Base-by-base conservation (phyloP, 2,329 filamentous ascomycete species). In the Drechslerella stenobrocha region DNA sequence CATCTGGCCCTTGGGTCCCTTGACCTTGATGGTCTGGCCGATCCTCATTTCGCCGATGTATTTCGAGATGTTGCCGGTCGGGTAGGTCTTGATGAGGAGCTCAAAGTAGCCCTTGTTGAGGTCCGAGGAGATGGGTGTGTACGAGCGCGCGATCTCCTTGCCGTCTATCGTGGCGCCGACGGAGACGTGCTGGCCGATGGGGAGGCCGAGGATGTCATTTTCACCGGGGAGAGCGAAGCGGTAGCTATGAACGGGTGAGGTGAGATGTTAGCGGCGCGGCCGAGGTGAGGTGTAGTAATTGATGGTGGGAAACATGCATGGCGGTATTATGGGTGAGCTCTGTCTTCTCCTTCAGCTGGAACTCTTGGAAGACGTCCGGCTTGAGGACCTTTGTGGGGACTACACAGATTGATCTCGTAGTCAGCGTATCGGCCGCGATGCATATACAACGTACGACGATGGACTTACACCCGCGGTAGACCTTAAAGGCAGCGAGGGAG, bases 151-250 rank as follows among this genome's bases (percentile, higher is more conserved):
- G 71, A 95, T 87, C 75, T 95, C 88, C 79, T 93, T 92, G 75
- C 89, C 90, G 74, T 89, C 85, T 69, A 90, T 84, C 59, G 83
- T 84, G 58, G 90, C 92, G 72, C 88, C 89, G 76, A 98, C 90
- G 70, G 92, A 96, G 79, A 98, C 96, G 81, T 98, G 93, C 81
- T 98, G 93, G 76, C 93, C 93, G 80, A 97, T 97, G 72, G 93
- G 92, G 42, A 97, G 88, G 75, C 93, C 93, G 74, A 97, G 89
- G 77, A 96, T 90, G 72, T 88, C 84, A 73, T 81, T 87, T 37
- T 86, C 80, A 52, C 82, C 82, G 60, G 91, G 91, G 37, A 98
- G 88, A 71, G 83, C 82, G 80, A 97, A 96, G 75, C 93, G 90
- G 82, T 97, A 98, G 80, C 87, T 90, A 69, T 55, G 42, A n/a